Evolutionary conservation across 805 yeast species (phyloP).

Genomic region (Cyberlindnera americana): DNA sequence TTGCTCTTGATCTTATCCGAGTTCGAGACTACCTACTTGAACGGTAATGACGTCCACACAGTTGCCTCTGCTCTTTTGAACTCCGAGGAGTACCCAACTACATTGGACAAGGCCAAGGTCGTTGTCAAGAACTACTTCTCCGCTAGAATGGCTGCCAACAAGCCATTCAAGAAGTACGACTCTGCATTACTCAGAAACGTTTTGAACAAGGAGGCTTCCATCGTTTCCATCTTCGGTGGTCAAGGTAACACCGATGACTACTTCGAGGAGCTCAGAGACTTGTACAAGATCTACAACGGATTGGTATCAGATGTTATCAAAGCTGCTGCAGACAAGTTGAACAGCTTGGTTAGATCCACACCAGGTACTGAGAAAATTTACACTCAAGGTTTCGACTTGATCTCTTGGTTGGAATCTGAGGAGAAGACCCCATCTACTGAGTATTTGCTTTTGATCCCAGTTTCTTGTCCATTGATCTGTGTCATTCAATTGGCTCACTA

Average conservation of each 20-base stretch:
- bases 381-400: conserved; percentile 88
- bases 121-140: conserved; percentile 77
- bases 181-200: conserved; percentile 65
- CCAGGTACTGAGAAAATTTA: conserved; percentile 81
- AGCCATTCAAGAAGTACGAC: conserved; percentile 46
- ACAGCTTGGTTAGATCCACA: conserved; percentile 63
- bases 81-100: conserved; percentile 58
- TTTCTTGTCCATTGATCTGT: conserved; percentile 96
- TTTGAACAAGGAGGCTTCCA: conserved; percentile 50
- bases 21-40: conserved; percentile 77
- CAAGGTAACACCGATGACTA: conserved; percentile 98
- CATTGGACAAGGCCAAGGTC: conserved; percentile 64
- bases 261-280: conserved; percentile 90
- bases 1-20: conserved; percentile 70
- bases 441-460: conserved; percentile 85
- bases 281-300: conserved; percentile 73
- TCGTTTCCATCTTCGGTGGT: conserved; percentile 94
- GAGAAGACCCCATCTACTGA: conserved; percentile 87
- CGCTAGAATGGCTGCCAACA: conserved; percentile 48
- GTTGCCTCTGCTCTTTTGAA: conserved; percentile 68
- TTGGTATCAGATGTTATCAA: conserved; percentile 68
- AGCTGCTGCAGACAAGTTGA: conserved; percentile 65
- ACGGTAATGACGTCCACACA: conserved; percentile 80
- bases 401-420: conserved; percentile 82
- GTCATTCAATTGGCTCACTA: conserved; percentile 93